A percentile compares a stretch with the other conserved stretches of the same genome.
Conservation (phyloP, 257 asterid genomes). For the Solanum sitiens region DNA sequence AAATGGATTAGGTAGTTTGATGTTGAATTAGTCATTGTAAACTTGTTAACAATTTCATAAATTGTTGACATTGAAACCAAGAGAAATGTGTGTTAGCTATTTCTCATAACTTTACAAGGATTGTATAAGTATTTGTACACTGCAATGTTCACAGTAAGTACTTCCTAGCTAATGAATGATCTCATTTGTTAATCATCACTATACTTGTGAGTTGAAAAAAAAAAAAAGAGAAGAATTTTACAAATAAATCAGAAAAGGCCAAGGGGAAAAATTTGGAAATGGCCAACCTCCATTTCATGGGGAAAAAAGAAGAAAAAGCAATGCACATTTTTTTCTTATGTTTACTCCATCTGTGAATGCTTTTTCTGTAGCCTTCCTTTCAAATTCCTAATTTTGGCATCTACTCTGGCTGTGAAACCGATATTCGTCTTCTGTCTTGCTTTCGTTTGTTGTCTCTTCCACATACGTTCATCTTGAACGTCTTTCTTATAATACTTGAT, state of each 20-base stretch:
- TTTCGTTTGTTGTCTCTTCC: conserved; percentile 56
- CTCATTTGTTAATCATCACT: background rate
- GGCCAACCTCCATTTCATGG: background rate
- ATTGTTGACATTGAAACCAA: background rate
- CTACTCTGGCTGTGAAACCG: conserved; percentile 89
- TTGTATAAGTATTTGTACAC: background rate
- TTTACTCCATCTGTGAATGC: conserved; percentile 28
- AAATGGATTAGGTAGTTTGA: background rate
- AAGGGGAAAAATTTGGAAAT: background rate
- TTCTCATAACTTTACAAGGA: background rate
- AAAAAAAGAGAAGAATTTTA: background rate
- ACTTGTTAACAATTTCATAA: background rate
- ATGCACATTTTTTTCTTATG: background rate
- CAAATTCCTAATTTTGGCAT: conserved; percentile 71
- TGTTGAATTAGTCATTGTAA: background rate
- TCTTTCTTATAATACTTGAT: conserved; percentile 73
- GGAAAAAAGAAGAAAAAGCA: background rate
- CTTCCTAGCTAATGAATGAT: background rate
- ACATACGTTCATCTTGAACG: conserved; percentile 14
- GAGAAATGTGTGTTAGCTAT: background rate
- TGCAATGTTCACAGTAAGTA: background rate
- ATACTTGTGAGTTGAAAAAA: background rate
- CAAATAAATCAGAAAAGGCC: background rate
- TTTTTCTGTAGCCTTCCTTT: conserved; percentile 63
- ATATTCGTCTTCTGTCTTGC: conserved; percentile 68